Conservation (phyloP, 306 rosid genomes). For the Medicago arabica region DNA sequence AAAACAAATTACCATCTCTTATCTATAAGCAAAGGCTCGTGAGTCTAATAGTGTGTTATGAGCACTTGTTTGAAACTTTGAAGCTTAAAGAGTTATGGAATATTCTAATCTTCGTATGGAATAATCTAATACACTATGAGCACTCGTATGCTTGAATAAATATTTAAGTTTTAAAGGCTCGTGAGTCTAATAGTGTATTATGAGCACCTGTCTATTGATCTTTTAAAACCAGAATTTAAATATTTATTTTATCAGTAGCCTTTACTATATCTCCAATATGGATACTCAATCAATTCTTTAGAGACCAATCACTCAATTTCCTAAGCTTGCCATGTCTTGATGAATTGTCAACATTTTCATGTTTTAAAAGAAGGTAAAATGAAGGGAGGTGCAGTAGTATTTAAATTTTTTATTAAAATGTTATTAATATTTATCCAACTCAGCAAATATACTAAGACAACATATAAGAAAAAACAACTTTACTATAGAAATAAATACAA, state of each 20-base stretch:
- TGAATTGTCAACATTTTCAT: background rate
- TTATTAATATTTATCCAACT: slow-evolving; percentile 3
- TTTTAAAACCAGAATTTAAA: slow-evolving; percentile 12
- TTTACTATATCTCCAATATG: slow-evolving; percentile 8
- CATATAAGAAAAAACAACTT: background rate
- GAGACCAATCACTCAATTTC: slow-evolving; percentile 32
- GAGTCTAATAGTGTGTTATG: background rate
- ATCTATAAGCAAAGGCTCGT: slow-evolving; percentile 19
- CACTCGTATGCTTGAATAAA: too few species aligned
- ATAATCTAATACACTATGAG: too few species aligned
- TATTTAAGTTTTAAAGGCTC: too few species aligned
- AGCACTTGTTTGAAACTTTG: too few species aligned
- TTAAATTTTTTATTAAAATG: background rate
- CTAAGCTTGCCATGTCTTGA: slow-evolving; percentile 23
- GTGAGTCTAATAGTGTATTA: background rate
- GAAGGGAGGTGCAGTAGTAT: slow-evolving; percentile 2
- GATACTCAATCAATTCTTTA: slow-evolving; percentile 23
- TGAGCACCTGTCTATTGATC: slow-evolving; percentile 8
- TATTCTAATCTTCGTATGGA: too few species aligned
- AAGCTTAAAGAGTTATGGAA: too few species aligned
- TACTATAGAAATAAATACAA: background rate
- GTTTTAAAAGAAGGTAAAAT: slow-evolving; percentile 23
- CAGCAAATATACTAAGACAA: background rate
- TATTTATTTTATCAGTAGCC: slow-evolving; percentile 15
- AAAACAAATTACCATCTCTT: slow-evolving; percentile 34